Conservation (phyloP, 176 grass and related monocot species). For the Carex scoparia region DNA sequence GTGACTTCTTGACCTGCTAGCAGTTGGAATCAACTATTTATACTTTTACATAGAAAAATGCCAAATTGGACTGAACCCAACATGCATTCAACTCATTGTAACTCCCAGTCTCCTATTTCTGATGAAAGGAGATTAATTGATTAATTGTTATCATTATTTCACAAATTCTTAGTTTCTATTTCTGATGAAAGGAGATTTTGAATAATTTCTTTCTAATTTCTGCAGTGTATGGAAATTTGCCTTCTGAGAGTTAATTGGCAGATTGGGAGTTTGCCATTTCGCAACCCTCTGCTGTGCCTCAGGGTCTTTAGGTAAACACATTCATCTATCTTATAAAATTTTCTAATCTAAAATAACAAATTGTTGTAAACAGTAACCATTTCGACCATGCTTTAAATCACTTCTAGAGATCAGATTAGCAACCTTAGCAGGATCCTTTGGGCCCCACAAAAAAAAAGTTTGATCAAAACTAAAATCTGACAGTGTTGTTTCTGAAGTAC, state of each 20-base stretch:
- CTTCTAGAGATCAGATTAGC: background rate
- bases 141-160: no score
- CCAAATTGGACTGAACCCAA: no score
- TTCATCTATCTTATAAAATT: constrained; percentile 1
- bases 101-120: background rate
- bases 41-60: background rate
- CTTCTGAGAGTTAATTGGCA: constrained; percentile 62
- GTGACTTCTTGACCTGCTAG: no score
- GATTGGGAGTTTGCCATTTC: constrained; percentile 83
- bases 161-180: no score
- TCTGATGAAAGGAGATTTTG: no score
- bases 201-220: no score
- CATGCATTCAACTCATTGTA: background rate
- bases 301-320: constrained; percentile 68
- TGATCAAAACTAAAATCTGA: background rate
- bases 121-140: no score
- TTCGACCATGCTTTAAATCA: background rate
- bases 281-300: constrained; percentile 83
- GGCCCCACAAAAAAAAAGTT: background rate
- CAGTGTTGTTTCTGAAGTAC: background rate
- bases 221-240: constrained; percentile 81
- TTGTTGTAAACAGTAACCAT: background rate
- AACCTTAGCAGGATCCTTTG: background rate
- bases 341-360: background rate
- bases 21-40: no score